A percentile compares a stretch with the other conserved stretches of the same genome.
Conservation (phyloP, 805 yeast genomes). For the Grigorovia jiainica region DNA sequence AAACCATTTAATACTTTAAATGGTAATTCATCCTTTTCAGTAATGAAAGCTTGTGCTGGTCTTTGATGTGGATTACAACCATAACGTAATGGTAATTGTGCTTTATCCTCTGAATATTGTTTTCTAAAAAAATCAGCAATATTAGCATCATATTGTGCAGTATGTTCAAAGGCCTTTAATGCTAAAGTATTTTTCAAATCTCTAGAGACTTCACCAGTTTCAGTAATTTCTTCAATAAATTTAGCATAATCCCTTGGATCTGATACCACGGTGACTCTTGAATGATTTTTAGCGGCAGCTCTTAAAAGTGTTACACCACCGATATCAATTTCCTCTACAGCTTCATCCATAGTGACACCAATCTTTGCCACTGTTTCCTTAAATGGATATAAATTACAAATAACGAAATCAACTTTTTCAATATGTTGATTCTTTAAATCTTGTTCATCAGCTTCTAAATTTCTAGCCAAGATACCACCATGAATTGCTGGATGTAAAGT, state of each 20-base stretch:
- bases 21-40: conserved; percentile 78
- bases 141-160: conserved; percentile 94
- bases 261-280: conserved; percentile 88
- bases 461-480: conserved; percentile 93
- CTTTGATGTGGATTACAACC: conserved; percentile 99
- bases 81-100: conserved; percentile 91
- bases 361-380: conserved; percentile 94
- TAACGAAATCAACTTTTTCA: conserved; percentile 93
- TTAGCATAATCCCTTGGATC: conserved; percentile 90
- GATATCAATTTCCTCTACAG: conserved; percentile 96
- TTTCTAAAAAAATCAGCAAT: conserved; percentile 96
- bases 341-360: conserved; percentile 92
- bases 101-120: conserved; percentile 80
- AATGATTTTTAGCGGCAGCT: conserved; percentile 98
- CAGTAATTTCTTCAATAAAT: conserved; percentile 70
- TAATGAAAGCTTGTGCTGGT: conserved; percentile 94
- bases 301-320: conserved; percentile 96
- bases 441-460: conserved; percentile 80
- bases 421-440: conserved; percentile 85
- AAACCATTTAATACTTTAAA: conserved; percentile 90
- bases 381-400: conserved; percentile 96
- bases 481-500: conserved; percentile 98
- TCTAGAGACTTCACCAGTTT: conserved; percentile 57
- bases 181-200: conserved; percentile 78
- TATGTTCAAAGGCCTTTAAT: conserved; percentile 94